A percentile compares a stretch with the other conserved stretches of the same genome.
These are phyloP conservation scores for Zopfia rhizophila DNA, from an alignment of 2,329 filamentous ascomycete genomes.

Conservation along the genomic window DNA sequence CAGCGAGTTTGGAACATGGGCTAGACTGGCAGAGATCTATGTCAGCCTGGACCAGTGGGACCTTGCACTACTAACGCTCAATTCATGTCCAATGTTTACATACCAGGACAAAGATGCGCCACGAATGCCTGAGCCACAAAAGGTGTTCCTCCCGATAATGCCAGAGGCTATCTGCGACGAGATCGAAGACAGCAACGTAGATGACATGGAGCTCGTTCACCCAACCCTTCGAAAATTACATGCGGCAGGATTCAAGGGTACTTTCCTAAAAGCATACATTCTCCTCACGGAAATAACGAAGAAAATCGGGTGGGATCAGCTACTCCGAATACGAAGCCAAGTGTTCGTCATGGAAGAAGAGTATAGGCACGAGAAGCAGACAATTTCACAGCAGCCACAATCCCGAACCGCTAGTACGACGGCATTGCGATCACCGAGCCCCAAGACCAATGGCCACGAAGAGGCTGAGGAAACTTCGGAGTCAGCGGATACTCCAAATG, in stretches of 20 bases:
- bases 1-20: constrained; percentile 98
- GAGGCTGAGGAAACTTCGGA: constrained; percentile 49
- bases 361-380: constrained; percentile 87
- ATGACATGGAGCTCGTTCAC: constrained; percentile 86
- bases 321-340: constrained; percentile 92
- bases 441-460: constrained; percentile 54
- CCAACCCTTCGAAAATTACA: constrained; percentile 86
- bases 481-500: constrained; percentile 44
- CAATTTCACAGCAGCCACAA: constrained; percentile 48
- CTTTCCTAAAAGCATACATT: constrained; percentile 93
- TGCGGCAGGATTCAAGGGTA: constrained; percentile 90
- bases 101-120: constrained; percentile 99
- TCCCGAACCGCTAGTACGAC: constrained; percentile 83
- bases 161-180: constrained; percentile 92
- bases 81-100: constrained; percentile 99
- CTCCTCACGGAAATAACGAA: constrained; percentile 95
- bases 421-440: constrained; percentile 74
- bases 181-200: constrained; percentile 87
- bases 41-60: constrained; percentile 97
- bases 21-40: constrained; percentile 90
- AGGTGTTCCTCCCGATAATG: constrained; percentile 86
- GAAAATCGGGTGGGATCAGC: constrained; percentile 97
- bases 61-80: constrained; percentile 90
- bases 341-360: constrained; percentile 99
- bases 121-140: constrained; percentile 90